Conservation (phyloP, 2,329 filamentous ascomycete species). For the Talaromyces albobiverticillius region DNA sequence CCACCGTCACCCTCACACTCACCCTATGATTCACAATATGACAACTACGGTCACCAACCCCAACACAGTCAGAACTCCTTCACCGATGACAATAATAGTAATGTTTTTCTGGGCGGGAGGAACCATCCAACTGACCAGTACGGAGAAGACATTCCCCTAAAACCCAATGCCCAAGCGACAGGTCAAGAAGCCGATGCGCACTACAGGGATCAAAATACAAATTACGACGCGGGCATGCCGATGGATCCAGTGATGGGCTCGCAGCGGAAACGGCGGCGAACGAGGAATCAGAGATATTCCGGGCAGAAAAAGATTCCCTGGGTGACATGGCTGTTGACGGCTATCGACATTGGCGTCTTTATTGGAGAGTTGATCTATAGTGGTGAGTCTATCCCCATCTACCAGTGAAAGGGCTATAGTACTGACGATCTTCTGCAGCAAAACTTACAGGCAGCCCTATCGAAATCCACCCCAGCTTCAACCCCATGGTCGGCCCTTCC, state of each 20-base stretch:
- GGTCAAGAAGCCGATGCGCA: slow-evolving; percentile 28
- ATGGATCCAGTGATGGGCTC: slow-evolving; percentile 21
- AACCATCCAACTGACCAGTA: slow-evolving; percentile 35
- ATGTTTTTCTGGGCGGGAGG: slow-evolving; percentile 30
- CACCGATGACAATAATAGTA: slow-evolving; percentile 27
- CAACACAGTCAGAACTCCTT: slow-evolving; percentile 38
- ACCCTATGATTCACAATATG: slow-evolving; percentile 46
- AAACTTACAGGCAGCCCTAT: slow-evolving; percentile 70
- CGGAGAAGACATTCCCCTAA: slow-evolving; percentile 42
- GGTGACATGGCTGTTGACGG: slow-evolving; percentile 76
- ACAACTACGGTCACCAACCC: slow-evolving; percentile 33
- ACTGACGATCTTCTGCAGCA: slow-evolving; percentile 20
- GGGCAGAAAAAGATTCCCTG: slow-evolving; percentile 63
- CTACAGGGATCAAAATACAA: slow-evolving; percentile 44
- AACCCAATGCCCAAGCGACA: slow-evolving; percentile 31
- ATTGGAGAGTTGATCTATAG: slow-evolving; percentile 84
- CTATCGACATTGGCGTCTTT: slow-evolving; percentile 79
- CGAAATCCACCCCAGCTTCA: slow-evolving; percentile 77
- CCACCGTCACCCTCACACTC: slow-evolving; percentile 24
- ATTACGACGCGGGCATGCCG: slow-evolving; percentile 41
- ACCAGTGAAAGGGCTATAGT: neutral
- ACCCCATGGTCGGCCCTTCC: slow-evolving; percentile 95
- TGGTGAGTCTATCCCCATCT: slow-evolving; percentile 52
- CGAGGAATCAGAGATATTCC: slow-evolving; percentile 48
- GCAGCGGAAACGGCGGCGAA: slow-evolving; percentile 12